Evolutionary conservation across 2,329 filamentous ascomycete species (phyloP).

Genomic region (Aspergillus tubingensis): DNA sequence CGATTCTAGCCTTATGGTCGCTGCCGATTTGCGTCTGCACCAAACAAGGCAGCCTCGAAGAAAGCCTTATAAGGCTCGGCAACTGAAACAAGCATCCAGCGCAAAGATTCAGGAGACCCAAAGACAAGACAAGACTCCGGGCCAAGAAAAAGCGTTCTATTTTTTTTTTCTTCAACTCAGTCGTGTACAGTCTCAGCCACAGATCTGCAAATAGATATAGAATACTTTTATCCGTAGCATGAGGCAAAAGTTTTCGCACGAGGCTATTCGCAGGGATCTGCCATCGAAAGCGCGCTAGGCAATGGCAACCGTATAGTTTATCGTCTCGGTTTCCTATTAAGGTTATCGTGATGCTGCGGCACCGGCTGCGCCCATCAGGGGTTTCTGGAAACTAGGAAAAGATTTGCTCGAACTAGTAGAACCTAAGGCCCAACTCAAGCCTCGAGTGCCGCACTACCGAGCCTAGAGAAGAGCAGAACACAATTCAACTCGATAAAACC

Average conservation of each 20-base stretch:
- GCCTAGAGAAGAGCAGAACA: neutral
- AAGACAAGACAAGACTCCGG: neutral
- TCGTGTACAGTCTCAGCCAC: neutral
- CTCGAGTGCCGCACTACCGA: neutral
- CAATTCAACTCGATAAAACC: neutral
- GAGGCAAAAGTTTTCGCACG: neutral
- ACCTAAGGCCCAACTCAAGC: neutral
- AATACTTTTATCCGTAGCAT: neutral
- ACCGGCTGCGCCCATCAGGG: conserved; percentile 1
- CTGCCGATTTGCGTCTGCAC: neutral
- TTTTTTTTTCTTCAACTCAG: neutral
- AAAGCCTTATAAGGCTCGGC: neutral
- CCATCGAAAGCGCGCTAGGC: neutral
- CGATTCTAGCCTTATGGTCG: neutral
- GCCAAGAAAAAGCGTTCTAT: neutral
- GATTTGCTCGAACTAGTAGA: neutral
- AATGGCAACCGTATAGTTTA: neutral
- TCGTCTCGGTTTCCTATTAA: conserved; percentile 9
- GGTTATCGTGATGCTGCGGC: conserved; percentile 7
- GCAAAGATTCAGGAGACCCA: neutral
- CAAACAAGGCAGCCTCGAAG: neutral
- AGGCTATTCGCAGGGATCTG: neutral
- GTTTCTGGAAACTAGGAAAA: neutral
- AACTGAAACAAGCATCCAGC: neutral
- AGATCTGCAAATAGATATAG: neutral